A percentile compares a stretch with the other conserved stretches of the same genome.
Evolutionary conservation across 2,329 filamentous ascomycete species (phyloP).

Genomic region (Fusarium fracticaudum): DNA sequence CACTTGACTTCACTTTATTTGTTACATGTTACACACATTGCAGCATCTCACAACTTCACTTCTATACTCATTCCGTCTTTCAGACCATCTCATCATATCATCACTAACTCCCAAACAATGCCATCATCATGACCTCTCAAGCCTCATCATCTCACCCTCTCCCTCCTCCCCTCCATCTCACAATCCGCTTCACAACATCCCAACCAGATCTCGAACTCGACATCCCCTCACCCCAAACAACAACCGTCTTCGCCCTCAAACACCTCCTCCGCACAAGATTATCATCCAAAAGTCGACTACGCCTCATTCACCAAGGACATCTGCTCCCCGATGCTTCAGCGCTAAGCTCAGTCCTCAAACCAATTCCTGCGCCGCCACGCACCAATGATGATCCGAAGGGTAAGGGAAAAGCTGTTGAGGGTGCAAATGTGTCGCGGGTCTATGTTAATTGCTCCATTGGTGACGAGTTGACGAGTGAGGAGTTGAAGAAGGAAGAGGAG

Average conservation of each 20-base stretch:
- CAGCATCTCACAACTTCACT: neutral
- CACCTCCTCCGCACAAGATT: constrained; percentile 81
- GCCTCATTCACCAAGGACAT: constrained; percentile 90
- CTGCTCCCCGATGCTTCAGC: constrained; percentile 80
- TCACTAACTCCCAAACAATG: constrained; percentile 27
- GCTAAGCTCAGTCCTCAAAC: constrained; percentile 73
- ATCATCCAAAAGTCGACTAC: constrained; percentile 75
- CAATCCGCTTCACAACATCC: constrained; percentile 88
- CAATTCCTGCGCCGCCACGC: constrained; percentile 65
- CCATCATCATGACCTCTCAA: constrained; percentile 41
- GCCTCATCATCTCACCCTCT: constrained; percentile 32
- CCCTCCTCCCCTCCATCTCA: constrained; percentile 71
- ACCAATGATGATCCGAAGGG: constrained; percentile 41
- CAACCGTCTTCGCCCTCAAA: constrained; percentile 82
- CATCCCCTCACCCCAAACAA: constrained; percentile 72
- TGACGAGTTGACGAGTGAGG: constrained; percentile 72
- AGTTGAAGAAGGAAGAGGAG: constrained; percentile 74
- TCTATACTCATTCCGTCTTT: neutral
- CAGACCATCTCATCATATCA: accelerated
- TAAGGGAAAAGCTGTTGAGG: constrained; percentile 71
- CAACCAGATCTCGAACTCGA: constrained; percentile 85
- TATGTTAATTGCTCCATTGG: constrained; percentile 96
- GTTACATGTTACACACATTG: neutral
- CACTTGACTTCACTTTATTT: neutral
- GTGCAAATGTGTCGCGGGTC: constrained; percentile 65